phyloP scores from a whole-genome alignment of 345 rosid genomes.

The Cochlearia excelsa region DNA sequence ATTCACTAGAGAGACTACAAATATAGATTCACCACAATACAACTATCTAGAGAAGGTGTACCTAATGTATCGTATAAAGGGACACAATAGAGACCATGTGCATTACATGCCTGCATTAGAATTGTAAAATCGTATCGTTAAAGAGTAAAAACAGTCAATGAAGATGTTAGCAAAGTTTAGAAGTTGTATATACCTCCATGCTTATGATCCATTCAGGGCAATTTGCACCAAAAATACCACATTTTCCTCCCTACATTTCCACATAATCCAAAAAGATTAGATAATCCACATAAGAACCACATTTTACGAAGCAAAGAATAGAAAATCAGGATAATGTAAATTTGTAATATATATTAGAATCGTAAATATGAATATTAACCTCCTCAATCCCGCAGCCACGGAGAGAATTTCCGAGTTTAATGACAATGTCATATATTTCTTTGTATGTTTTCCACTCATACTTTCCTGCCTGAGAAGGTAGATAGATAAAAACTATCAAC shows the following conservation, averaged over 20 bases:
- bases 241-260: conserved; percentile 56
- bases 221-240: conserved; percentile 82
- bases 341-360: background rate
- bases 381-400: conserved; percentile 63
- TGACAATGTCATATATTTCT: conserved; percentile 66
- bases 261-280: background rate
- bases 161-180: background rate
- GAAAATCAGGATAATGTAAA: background rate
- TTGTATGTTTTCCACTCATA: conserved; percentile 73
- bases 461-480: conserved; percentile 52
- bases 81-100: conserved; percentile 81
- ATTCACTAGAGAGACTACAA: background rate
- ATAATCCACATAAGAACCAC: background rate
- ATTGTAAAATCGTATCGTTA: background rate
- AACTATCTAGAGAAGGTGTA: conserved; percentile 29
- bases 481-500: background rate
- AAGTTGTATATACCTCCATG: conserved; percentile 61
- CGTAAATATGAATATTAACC: conserved; percentile 30
- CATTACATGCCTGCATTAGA: conserved; percentile 78
- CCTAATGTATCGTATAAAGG: conserved; percentile 89
- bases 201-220: conserved; percentile 78
- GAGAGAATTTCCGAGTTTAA: conserved; percentile 66
- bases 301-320: background rate
- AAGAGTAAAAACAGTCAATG: background rate
- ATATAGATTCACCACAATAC: background rate